Evolutionary conservation across 2,329 filamentous ascomycete species (phyloP).

Genomic region (Alternaria longipes): DNA sequence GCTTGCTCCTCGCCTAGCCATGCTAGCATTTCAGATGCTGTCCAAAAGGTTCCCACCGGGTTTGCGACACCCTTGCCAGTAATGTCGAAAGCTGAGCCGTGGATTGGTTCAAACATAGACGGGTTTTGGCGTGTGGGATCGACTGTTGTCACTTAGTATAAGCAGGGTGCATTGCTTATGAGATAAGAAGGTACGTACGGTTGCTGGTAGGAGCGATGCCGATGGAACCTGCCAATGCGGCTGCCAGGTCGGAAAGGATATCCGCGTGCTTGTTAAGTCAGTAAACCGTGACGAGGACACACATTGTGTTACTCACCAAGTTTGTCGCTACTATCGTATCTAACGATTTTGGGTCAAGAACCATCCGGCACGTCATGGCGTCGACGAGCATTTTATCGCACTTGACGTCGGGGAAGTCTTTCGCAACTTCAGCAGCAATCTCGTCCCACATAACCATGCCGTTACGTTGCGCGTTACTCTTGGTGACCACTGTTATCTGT

Average conservation of each 20-base stretch:
- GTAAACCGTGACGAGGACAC: neutral
- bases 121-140: conserved; percentile 70
- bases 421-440: conserved; percentile 63
- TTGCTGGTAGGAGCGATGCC: conserved; percentile 77
- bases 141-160: conserved; percentile 45
- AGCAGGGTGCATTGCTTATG: too few species aligned
- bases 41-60: conserved; percentile 68
- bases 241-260: conserved; percentile 75
- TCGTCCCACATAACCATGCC: conserved; percentile 76
- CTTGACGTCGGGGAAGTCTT: conserved; percentile 68
- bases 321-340: conserved; percentile 73
- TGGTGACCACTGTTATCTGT: conserved; percentile 69
- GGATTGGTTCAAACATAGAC: conserved; percentile 70
- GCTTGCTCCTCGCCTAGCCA: conserved; percentile 67
- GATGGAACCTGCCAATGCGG: conserved; percentile 74
- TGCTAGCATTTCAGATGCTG: conserved; percentile 65
- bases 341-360: conserved; percentile 65
- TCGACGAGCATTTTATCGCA: conserved; percentile 74
- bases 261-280: conserved; percentile 60
- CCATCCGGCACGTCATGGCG: conserved; percentile 72
- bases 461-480: conserved; percentile 72
- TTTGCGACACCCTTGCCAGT: conserved; percentile 66
- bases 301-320: conserved; percentile 44
- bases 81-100: conserved; percentile 68
- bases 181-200: conserved; percentile 24